Base-by-base conservation (phyloP, 257 asterid species). In the Solanum clarkiae region DNA sequence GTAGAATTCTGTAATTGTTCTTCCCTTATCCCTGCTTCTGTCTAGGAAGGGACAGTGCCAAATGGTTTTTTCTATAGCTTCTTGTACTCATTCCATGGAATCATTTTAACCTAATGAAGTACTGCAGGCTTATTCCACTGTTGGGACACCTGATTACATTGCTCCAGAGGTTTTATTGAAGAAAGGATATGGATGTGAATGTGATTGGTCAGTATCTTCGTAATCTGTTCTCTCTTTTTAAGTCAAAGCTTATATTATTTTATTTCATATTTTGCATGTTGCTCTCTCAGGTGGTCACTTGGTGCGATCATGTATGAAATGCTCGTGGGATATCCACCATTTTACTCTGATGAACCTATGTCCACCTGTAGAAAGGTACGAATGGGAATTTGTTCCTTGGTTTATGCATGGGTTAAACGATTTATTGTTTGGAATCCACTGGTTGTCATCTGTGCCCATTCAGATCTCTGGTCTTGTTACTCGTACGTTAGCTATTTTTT, bases 251-350 rank as follows among this genome's bases (percentile, higher is more conserved):
- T 66, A 17, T 57, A 65, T 22, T 51, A 82, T 74, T 86, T 54
- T 80, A 44, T 84, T 79, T 72, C 71, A 86, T 80, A 59, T 72
- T 53, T 47, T 16, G 62, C 6, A 14, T 82, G 13, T 83, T 84
- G 24, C 83, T 87, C 40, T 71, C 10, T 18, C 89, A 95, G 98
- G 98, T 95, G 98, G 98, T 95, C 98, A 88, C 96, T 94, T 69
- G 99, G 99, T 85, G 98, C 99, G 69, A 95, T 95, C 89, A 94
- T 94, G 99, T 95, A 94, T 85, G 99, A 95, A 90, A 95, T 95
- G 99, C 97, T 95, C 15, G 98, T 96, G 65, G 99, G 99, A 54
- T 96, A 91, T 90, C 99, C 99, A 29, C 99, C 99, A 47, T 96
- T 96, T 89, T 96, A 95, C 89, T 96, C 99, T 3, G 99, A 96